A percentile compares a stretch with the other conserved stretches of the same genome.
Conservation (phyloP, 2,329 filamentous ascomycete species). For the Colletotrichum salicis region DNA sequence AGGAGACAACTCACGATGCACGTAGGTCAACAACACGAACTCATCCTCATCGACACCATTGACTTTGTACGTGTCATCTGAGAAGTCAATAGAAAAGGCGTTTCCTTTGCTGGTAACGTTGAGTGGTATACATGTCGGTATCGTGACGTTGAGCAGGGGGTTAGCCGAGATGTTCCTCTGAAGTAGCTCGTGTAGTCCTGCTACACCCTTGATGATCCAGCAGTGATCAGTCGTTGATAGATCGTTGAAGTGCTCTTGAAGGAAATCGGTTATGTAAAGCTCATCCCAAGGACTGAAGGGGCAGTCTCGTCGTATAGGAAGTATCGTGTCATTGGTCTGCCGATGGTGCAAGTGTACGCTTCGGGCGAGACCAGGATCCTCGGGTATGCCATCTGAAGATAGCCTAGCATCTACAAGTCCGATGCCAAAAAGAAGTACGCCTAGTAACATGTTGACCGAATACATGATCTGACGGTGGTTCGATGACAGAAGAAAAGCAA, state of each 20-base stretch:
- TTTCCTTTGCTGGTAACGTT: conserved; percentile 19
- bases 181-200: conserved; percentile 14
- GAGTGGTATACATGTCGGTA: conserved; percentile 20
- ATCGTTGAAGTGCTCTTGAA: conserved; percentile 17
- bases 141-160: conserved; percentile 24
- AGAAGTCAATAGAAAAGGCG: conserved; percentile 29
- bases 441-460: not conserved
- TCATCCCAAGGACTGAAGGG: conserved; percentile 16
- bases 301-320: not conserved
- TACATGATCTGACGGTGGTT: conserved; percentile 7
- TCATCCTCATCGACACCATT: conserved; percentile 6
- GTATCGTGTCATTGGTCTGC: not conserved
- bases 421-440: not conserved
- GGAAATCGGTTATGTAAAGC: conserved; percentile 26
- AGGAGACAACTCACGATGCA: conserved; percentile 4
- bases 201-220: conserved; percentile 29
- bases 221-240: conserved; percentile 24
- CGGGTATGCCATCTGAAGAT: not conserved
- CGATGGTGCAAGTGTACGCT: not conserved
- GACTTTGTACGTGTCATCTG: conserved; percentile 5
- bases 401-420: not conserved
- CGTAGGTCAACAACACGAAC: conserved; percentile 24
- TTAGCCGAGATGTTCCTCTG: conserved; percentile 26
- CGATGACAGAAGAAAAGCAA: not conserved
- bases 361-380: no score